Percentiles rank a stretch among this genome's conserved stretches.
These are phyloP conservation scores for Solanum ossicruentum DNA, from an alignment of 257 asterid species.

Conservation along the genomic window DNA sequence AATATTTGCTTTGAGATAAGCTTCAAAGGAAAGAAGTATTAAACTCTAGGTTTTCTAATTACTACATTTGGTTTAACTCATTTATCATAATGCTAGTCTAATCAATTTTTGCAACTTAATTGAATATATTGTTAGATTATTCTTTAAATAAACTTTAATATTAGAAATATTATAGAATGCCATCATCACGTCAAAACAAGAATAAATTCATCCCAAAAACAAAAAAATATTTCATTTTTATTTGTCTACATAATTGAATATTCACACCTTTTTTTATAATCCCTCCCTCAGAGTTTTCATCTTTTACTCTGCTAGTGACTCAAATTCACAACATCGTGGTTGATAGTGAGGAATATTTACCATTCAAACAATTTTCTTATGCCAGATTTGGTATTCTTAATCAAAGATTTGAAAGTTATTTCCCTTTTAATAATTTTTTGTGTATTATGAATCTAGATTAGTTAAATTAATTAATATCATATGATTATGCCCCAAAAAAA, in stretches of 20 bases:
- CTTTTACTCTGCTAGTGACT: no score
- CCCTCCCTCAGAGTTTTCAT: no score
- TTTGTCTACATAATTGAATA: not conserved
- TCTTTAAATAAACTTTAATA: not conserved
- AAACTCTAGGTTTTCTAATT: not conserved
- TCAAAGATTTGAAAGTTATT: no score
- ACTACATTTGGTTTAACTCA: not conserved
- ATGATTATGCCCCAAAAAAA: not conserved
- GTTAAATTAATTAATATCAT: not conserved
- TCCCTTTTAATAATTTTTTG: not conserved
- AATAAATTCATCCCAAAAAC: not conserved
- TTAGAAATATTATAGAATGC: not conserved
- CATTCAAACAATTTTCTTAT: no score
- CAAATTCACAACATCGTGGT: no score
- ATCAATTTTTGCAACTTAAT: not conserved
- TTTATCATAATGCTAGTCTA: not conserved
- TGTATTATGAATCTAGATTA: not conserved
- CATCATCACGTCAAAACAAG: not conserved
- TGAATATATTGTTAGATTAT: not conserved
- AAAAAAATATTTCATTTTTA: not conserved
- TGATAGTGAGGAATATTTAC: no score
- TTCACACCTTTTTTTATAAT: not conserved
- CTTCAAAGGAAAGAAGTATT: no score
- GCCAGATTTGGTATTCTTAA: no score
- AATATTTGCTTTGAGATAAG: no score